phyloP scores from a whole-genome alignment of 441 rosid genomes.

The Euphorbia corollata region DNA sequence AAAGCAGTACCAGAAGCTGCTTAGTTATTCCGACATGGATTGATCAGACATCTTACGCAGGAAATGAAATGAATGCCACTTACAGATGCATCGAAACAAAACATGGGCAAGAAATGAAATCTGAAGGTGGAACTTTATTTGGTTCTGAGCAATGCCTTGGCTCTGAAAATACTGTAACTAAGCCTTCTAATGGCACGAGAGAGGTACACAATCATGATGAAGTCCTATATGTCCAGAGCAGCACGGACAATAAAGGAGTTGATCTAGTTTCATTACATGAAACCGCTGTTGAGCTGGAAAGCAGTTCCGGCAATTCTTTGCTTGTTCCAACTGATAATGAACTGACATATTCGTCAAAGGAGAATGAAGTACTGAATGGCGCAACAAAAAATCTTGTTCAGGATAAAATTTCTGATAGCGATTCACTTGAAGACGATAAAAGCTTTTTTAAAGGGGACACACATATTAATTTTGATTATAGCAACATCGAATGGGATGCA shows the following conservation, averaged over 20 bases:
- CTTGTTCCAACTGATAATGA: conserved; percentile 20
- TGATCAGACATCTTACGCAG: conserved; percentile 8
- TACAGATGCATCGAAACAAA: conserved; percentile 10
- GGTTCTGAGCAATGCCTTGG: conserved; percentile 25
- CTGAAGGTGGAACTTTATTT: conserved; percentile 23
- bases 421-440: neutral
- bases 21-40: conserved; percentile 12
- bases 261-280: conserved; percentile 7
- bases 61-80: conserved; percentile 4
- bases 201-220: conserved; percentile 18
- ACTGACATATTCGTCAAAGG: conserved; percentile 16
- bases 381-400: conserved; percentile 17
- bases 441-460: neutral
- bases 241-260: conserved; percentile 14
- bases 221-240: conserved; percentile 13
- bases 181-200: conserved; percentile 19
- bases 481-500: conserved; percentile 15
- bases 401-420: conserved; percentile 23
- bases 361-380: conserved; percentile 8
- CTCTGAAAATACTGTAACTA: conserved; percentile 19
- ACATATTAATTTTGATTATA: conserved; percentile 16
- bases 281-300: conserved; percentile 20
- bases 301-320: conserved; percentile 13
- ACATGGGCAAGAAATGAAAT: conserved; percentile 17
- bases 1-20: conserved; percentile 12